These are phyloP conservation scores for Calonectria hawksworthii DNA, from an alignment of 2,329 filamentous ascomycete species.

Conservation along the genomic window DNA sequence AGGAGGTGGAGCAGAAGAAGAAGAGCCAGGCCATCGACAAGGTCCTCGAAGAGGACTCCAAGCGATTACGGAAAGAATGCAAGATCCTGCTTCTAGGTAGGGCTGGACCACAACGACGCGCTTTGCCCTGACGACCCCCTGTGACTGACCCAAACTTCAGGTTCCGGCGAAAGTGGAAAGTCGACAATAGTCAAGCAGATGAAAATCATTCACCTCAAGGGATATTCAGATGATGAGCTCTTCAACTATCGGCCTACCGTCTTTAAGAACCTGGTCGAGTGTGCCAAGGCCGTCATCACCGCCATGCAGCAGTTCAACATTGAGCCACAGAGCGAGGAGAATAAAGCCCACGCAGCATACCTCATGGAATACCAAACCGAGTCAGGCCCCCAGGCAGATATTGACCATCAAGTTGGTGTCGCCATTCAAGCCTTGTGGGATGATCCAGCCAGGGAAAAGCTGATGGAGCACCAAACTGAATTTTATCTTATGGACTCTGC, in stretches of 20 bases:
- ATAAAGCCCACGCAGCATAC: slow-evolving; percentile 82
- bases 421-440: slow-evolving; percentile 92
- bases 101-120: slow-evolving; percentile 44
- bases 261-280: slow-evolving; percentile 98
- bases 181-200: slow-evolving; percentile 99
- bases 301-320: slow-evolving; percentile 95
- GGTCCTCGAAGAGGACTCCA: slow-evolving; percentile 93
- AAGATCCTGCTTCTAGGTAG: slow-evolving; percentile 96
- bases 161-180: slow-evolving; percentile 98
- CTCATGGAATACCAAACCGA: slow-evolving; percentile 91
- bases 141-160: slow-evolving; percentile 62
- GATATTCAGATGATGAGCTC: slow-evolving; percentile 94
- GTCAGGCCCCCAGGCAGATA: slow-evolving; percentile 86
- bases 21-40: slow-evolving; percentile 96
- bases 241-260: slow-evolving; percentile 95
- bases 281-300: slow-evolving; percentile 91
- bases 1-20: slow-evolving; percentile 94
- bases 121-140: neutral
- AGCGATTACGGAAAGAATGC: slow-evolving; percentile 94
- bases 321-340: slow-evolving; percentile 79
- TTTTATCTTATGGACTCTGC: slow-evolving; percentile 99
- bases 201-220: slow-evolving; percentile 99
- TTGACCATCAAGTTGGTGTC: slow-evolving; percentile 84
- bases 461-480: slow-evolving; percentile 95
- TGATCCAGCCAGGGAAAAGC: slow-evolving; percentile 83